These are phyloP conservation scores for Colletotrichum tamarilloi DNA, from an alignment of 2,329 filamentous ascomycete genomes.

Conservation along the genomic window DNA sequence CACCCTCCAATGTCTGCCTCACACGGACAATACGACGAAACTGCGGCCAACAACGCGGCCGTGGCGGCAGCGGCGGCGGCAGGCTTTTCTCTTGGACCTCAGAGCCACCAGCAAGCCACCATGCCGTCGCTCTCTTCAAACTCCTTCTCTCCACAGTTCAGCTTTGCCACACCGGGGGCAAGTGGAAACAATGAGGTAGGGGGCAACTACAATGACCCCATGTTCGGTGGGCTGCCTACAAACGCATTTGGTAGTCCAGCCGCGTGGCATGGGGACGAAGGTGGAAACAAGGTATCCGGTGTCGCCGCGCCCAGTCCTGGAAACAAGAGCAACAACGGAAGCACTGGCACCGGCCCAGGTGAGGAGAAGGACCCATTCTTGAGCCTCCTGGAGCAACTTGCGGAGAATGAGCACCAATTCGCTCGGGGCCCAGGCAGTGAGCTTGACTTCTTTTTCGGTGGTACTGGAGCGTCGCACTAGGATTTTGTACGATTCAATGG, in stretches of 20 bases:
- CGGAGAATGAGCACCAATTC: constrained; percentile 77
- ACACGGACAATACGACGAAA: constrained; percentile 48
- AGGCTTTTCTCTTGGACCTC: constrained; percentile 47
- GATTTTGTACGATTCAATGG: constrained; percentile 5
- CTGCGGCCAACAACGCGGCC: constrained; percentile 46
- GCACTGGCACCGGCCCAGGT: constrained; percentile 58
- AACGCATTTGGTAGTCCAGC: constrained; percentile 64
- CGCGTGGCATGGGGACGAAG: constrained; percentile 59
- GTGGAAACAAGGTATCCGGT: constrained; percentile 33
- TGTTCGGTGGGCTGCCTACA: constrained; percentile 68
- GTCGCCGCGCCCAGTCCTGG: constrained; percentile 52
- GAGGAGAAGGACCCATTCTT: constrained; percentile 86
- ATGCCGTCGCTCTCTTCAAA: constrained; percentile 45
- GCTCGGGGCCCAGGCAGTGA: constrained; percentile 76
- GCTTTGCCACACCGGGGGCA: constrained; percentile 48
- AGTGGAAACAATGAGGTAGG: constrained; percentile 44
- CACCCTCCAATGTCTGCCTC: constrained; percentile 45
- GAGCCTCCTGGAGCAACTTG: constrained; percentile 81
- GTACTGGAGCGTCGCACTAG: constrained; percentile 36
- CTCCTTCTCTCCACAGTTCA: constrained; percentile 56
- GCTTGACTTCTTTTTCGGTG: constrained; percentile 78
- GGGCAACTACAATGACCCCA: constrained; percentile 62
- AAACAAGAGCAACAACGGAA: constrained; percentile 57
- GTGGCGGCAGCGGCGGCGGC: constrained; percentile 50
- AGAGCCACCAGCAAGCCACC: constrained; percentile 42